Evolutionary conservation across 1,284 basidiomycete species (phyloP).

Genomic region (Pascua sp.): DNA sequence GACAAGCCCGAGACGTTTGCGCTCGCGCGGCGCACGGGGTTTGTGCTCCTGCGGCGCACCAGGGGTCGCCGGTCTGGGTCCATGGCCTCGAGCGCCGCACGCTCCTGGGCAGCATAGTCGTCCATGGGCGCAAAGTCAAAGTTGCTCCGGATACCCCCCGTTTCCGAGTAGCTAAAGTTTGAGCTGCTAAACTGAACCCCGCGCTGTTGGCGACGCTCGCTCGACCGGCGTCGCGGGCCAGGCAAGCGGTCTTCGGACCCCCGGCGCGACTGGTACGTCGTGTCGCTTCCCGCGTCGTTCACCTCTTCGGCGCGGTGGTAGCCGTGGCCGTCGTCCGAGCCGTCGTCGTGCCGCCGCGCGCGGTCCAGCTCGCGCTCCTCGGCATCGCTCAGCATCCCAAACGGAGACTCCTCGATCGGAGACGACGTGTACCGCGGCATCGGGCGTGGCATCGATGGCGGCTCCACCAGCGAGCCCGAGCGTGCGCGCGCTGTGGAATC

Average conservation of each 20-base stretch:
- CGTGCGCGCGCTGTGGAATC: conserved; percentile 37
- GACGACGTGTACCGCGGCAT: conserved; percentile 32
- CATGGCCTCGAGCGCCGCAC: conserved; percentile 52
- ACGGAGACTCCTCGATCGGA: conserved; percentile 45
- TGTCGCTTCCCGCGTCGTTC: conserved; percentile 5
- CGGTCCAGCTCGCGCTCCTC: conserved; percentile 49
- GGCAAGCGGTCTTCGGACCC: not conserved
- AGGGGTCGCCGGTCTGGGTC: conserved; percentile 4
- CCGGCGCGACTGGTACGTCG: conserved; percentile 8
- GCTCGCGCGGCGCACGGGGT: not conserved
- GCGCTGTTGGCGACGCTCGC: too few species aligned
- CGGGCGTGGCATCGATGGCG: conserved; percentile 24
- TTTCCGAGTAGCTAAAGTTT: too few species aligned
- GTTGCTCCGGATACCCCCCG: conserved; percentile 29
- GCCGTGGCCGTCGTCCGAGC: conserved; percentile 9
- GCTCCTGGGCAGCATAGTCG: conserved; percentile 71
- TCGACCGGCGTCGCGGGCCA: not conserved
- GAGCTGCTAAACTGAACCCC: too few species aligned
- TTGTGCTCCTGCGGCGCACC: conserved; percentile 1
- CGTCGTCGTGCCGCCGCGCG: conserved; percentile 25
- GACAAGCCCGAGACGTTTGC: not conserved
- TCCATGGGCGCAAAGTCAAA: conserved; percentile 82
- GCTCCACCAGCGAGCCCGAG: conserved; percentile 37
- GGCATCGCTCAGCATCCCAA: conserved; percentile 47
- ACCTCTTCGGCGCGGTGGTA: conserved; percentile 22